These are phyloP conservation scores for Paramecium tetraurelia DNA, from an alignment of 73 alveolate genomes.

Conservation along the genomic window DNA sequence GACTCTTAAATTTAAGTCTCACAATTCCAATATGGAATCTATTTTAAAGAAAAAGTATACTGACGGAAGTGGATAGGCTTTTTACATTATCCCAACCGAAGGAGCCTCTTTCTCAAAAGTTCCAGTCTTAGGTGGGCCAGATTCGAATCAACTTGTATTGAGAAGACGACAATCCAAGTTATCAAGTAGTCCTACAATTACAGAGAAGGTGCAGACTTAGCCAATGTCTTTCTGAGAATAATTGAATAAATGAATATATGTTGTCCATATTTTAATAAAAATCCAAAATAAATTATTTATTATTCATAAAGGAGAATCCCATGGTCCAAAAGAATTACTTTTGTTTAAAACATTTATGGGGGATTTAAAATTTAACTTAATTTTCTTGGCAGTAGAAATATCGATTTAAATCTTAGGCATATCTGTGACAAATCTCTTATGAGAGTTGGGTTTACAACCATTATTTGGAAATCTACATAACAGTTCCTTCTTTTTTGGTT, in stretches of 20 bases:
- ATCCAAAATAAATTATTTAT: background rate
- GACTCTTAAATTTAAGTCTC: background rate
- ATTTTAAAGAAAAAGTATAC: background rate
- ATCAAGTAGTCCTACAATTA: background rate
- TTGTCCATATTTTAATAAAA: background rate
- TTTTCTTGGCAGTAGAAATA: background rate
- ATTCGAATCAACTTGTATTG: background rate
- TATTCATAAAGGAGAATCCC: background rate
- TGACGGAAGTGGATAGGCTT: slow-evolving; percentile 8
- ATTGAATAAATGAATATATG: background rate
- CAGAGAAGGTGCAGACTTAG: background rate
- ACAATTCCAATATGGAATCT: background rate
- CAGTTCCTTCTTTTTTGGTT: background rate
- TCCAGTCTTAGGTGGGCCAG: background rate
- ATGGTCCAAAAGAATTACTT: slow-evolving; percentile 8
- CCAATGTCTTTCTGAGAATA: background rate
- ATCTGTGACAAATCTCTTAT: background rate
- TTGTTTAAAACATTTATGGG: background rate
- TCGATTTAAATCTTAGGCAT: background rate
- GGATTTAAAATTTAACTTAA: background rate
- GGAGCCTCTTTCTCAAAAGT: background rate
- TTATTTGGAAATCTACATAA: background rate
- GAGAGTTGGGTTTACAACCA: background rate
- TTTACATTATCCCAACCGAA: background rate
- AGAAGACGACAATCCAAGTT: background rate